These are phyloP conservation scores for Psophocarpus tetragonolobus DNA, from an alignment of 306 rosid species.

Conservation along the genomic window DNA sequence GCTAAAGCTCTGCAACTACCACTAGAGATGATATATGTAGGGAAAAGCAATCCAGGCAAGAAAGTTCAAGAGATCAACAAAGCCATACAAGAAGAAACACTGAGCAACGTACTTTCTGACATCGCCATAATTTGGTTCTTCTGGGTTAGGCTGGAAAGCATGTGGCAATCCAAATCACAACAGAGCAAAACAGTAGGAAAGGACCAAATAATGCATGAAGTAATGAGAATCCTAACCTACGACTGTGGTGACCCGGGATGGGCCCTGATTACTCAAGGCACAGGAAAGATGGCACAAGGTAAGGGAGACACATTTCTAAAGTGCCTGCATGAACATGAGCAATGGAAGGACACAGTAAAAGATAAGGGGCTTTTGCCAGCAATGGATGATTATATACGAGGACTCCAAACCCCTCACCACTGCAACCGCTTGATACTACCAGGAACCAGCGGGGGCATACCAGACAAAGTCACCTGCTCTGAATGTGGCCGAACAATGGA, in stretches of 20 bases:
- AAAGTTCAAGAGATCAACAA: constrained; percentile 29
- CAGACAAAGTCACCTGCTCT: constrained; percentile 37
- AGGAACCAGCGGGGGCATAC: constrained; percentile 25
- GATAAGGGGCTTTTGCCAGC: constrained; percentile 38
- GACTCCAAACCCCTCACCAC: constrained; percentile 38
- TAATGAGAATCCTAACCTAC: constrained; percentile 42
- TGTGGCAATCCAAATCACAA: constrained; percentile 57
- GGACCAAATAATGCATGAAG: constrained; percentile 47
- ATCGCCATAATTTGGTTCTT: constrained; percentile 59
- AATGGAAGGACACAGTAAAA: constrained; percentile 38
- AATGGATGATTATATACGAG: constrained; percentile 37
- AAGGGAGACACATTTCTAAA: constrained; percentile 32
- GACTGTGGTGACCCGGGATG: constrained; percentile 47
- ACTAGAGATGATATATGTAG: constrained; percentile 62
- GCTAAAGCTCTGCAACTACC: constrained; percentile 39
- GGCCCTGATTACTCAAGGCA: constrained; percentile 37
- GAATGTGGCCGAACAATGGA: constrained; percentile 52
- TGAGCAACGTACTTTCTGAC: constrained; percentile 47
- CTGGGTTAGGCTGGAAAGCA: constrained; percentile 70
- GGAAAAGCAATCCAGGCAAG: constrained; percentile 57
- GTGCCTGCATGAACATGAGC: constrained; percentile 25
- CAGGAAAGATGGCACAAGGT: constrained; percentile 33
- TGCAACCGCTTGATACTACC: constrained; percentile 49
- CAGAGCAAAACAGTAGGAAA: constrained; percentile 22
- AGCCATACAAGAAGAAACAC: constrained; percentile 19